Evolutionary conservation across 768 basidiomycete species (phyloP).

Genomic region (Lanmaoa pseudosensibilis): DNA sequence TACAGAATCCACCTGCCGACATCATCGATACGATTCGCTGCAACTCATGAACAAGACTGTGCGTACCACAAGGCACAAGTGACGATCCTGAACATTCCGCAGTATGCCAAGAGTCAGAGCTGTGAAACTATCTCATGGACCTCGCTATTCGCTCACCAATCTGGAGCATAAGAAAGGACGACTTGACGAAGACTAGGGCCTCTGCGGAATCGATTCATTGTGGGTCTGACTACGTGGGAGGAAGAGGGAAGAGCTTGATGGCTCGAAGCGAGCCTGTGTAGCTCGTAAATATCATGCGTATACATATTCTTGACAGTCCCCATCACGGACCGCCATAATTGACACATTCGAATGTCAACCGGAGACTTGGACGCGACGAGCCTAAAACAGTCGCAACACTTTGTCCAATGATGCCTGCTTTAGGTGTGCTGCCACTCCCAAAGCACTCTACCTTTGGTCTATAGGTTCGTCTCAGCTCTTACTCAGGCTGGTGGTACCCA

Average conservation of each 20-base stretch:
- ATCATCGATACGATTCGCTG: not conserved
- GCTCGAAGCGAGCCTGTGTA: not conserved
- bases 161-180: slow-evolving; percentile 61
- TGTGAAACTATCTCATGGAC: not conserved
- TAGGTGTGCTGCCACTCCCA: not conserved
- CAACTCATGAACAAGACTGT: not conserved
- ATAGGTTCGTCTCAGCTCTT: not conserved
- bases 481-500: not conserved
- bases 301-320: not conserved
- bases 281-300: not conserved
- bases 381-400: not conserved
- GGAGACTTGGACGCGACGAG: no score
- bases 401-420: not conserved
- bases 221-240: not conserved
- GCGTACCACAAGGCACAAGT: slow-evolving; percentile 63
- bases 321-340: not conserved
- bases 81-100: slow-evolving; percentile 49
- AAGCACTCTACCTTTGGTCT: not conserved
- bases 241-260: not conserved
- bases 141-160: slow-evolving; percentile 53
- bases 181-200: slow-evolving; percentile 19
- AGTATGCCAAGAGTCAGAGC: not conserved
- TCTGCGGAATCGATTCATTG: slow-evolving; percentile 14
- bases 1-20: slow-evolving; percentile 52
- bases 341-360: not conserved